Evolutionary conservation across 202 grass and related monocot species (phyloP).

Genomic region (Setaria viridis): DNA sequence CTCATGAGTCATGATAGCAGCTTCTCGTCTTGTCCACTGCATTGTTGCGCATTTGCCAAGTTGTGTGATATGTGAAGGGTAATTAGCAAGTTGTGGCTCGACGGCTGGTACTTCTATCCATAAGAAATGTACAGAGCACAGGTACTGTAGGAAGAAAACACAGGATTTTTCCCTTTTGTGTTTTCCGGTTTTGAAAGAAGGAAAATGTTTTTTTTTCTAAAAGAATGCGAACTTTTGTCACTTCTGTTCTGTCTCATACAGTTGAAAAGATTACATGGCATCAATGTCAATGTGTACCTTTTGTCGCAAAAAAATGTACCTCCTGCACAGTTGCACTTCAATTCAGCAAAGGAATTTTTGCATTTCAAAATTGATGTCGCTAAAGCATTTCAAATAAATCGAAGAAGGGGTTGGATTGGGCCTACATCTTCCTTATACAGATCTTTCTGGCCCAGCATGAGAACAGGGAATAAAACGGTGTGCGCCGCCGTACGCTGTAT

Average conservation of each 20-base stretch:
- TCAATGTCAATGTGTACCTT: not conserved
- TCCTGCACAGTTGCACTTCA: not conserved
- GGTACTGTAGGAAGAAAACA: not conserved
- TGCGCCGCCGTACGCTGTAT: not conserved
- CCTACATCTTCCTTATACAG: not conserved
- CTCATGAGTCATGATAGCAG: not conserved
- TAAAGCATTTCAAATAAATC: not conserved
- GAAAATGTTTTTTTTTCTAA: not conserved
- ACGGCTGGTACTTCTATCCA: not conserved
- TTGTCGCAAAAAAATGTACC: not conserved
- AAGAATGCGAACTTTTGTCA: not conserved
- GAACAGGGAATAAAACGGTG: conserved; percentile 3
- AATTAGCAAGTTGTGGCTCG: not conserved
- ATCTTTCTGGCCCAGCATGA: not conserved
- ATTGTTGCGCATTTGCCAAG: conserved; percentile 23
- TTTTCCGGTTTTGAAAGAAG: not conserved
- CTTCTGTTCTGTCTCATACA: not conserved
- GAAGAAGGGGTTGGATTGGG: not conserved
- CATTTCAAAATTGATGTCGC: not conserved
- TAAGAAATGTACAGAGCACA: not conserved
- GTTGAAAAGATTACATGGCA: conserved; percentile 6
- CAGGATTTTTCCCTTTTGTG: not conserved
- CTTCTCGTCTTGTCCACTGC: not conserved
- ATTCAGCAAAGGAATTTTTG: not conserved
- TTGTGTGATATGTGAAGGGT: not conserved